Base-by-base conservation (phyloP, 2,329 filamentous ascomycete species). In the Penicillium hordei region DNA sequence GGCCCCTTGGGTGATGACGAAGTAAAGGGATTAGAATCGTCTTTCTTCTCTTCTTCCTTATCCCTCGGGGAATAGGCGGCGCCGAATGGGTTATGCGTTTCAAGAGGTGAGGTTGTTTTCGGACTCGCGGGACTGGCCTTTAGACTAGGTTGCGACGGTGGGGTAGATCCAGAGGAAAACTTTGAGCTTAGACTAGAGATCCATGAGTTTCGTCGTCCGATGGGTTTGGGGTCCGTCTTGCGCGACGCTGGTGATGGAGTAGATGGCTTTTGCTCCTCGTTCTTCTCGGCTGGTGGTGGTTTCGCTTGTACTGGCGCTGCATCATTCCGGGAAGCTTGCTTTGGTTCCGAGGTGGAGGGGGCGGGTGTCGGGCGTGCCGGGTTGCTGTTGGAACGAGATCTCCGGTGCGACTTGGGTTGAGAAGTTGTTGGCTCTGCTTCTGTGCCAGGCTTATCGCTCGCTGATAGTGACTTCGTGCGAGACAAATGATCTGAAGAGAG, bases 101-200 rank as follows among this genome's bases (percentile, higher is more conserved):
- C 78, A 34, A 75, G 60, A 4, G 78, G 73, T 45, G 71, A 61
- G 57, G 67, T 66, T 46, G 70, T 58, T 59, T 72, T 76, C 27
- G 63, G 69, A 33, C 65, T 67, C 38, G 66, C 58, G 13, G 63
- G 65, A 40, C 60, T 62, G n/a, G 69, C 68, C 58, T 73, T 76
- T 21, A 69, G 49, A 58, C 59, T 69, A 13, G 67, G 68, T 58
- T 72, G 74, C 25, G 75, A 73, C 5, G 75, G 74, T n/a, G 76
- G 73, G 3, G 75, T 76, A 12, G 75, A 70, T 4, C 74, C 74
- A 33, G 86, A 86, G 3, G 90, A 92, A 78, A 97, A 96, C 72
- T 96, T 97, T 64, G 91, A 93, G 63, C 91, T 95, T 65, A 97
- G 86, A 70, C 87, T 96, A 56, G 90, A 91, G 69, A 97, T 93